These are phyloP conservation scores for Jaapia argillacea DNA, from an alignment of 768 basidiomycete genomes.

Conservation along the genomic window DNA sequence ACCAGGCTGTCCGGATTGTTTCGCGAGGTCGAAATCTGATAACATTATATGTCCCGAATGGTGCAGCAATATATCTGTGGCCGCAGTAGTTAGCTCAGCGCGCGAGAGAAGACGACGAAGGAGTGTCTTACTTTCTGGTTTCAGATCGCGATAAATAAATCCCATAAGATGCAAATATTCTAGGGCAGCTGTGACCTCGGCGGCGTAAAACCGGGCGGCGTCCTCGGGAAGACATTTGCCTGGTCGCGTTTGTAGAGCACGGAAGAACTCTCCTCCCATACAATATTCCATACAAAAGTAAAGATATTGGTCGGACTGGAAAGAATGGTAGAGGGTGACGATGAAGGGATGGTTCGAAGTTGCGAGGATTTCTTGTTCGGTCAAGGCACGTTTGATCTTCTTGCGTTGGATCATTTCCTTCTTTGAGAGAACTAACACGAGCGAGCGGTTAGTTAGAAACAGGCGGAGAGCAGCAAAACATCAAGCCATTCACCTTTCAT, in stretches of 20 bases:
- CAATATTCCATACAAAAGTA: constrained; percentile 99
- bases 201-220: constrained; percentile 93
- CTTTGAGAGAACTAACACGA: constrained; percentile 81
- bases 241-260: constrained; percentile 89
- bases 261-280: constrained; percentile 99
- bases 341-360: constrained; percentile 99
- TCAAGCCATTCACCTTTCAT: constrained; percentile 75
- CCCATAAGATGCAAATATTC: constrained; percentile 99
- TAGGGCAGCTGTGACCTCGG: constrained; percentile 94
- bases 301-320: constrained; percentile 95
- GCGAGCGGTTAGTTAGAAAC: constrained; percentile 25
- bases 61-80: constrained; percentile 88
- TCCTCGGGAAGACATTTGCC: constrained; percentile 97
- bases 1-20: constrained; percentile 82
- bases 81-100: not conserved
- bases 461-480: constrained; percentile 14
- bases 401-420: constrained; percentile 99
- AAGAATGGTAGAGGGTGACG: constrained; percentile 97
- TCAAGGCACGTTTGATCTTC: constrained; percentile 97
- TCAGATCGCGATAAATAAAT: constrained; percentile 98
- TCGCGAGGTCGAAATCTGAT: constrained; percentile 98
- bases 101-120: not conserved
- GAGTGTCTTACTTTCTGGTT: constrained; percentile 86
- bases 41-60: constrained; percentile 99
- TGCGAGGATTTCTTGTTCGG: constrained; percentile 97